Evolutionary conservation across 2,329 filamentous ascomycete genomes (phyloP), one percentile per base, ranked within the genome.

Genomic region (Fusarium denticulatum): DNA sequence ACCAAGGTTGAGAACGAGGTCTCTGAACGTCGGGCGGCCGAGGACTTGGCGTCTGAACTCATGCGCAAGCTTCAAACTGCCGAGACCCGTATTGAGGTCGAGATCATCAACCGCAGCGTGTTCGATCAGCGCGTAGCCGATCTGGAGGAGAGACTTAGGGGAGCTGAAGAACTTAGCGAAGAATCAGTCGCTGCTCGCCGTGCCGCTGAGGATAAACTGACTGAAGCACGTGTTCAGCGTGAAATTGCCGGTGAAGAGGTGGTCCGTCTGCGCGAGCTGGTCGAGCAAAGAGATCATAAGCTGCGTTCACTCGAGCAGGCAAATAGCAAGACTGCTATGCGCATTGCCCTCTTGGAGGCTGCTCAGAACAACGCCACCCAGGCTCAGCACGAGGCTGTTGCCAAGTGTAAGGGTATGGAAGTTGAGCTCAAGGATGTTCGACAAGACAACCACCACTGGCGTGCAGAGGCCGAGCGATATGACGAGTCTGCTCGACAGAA

Each of bases 161-260:
- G 88, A 15, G 89, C 92, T 40, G 91, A 94, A 73, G 86, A 87
- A 40, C 87, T 88, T 63, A 88, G 87, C 3, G 92, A 94, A 71
- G 83, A 89, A 59, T 92, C 95, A 76, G 83, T 92, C 67, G 85
- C 87, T 49, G 83, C 84, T 53, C 89, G 93, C 66, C 88, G 92
- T 60, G 86, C 89, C 39, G 91, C 91, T 3, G 93, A 95, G 79
- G 93, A 95, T 77, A 89, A 89, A 68, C 84, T 94, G 20, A 88
- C 91, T 10, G 92, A 95, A 78, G 87, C 91, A n/a, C 91, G 95
- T 81, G 87, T 90, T 61, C 87, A 92, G 28, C 86, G 94, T 32
- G 88, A 90, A 66, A 88, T 91, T 71, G 89, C 92, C 10, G 89
- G 92, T n/a, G 91, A 94, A 78, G 92, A 95, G 78, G 91, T 93